Conservation (phyloP, 768 basidiomycete genomes). For the Lentinula boryana region DNA sequence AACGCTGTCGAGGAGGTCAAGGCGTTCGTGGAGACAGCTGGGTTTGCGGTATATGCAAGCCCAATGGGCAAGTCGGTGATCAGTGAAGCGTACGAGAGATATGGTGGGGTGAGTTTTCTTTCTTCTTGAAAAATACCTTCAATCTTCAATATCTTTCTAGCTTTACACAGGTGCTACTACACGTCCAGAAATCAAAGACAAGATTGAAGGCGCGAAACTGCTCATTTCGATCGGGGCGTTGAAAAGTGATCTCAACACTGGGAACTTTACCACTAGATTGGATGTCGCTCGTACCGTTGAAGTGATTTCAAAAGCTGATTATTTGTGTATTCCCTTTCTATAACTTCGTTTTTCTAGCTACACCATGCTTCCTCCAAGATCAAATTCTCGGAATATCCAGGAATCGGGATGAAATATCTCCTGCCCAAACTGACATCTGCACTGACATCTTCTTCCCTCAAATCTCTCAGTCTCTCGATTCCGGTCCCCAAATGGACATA, state of each 20-base stretch:
- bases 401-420: constrained; percentile 72
- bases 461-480: not conserved
- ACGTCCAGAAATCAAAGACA: constrained; percentile 57
- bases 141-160: constrained; percentile 25
- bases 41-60: constrained; percentile 66
- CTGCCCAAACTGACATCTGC: constrained; percentile 59
- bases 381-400: constrained; percentile 55
- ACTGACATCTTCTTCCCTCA: not conserved
- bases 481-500: not conserved
- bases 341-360: constrained; percentile 36
- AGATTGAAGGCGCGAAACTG: constrained; percentile 68
- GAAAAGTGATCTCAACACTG: constrained; percentile 82
- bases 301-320: constrained; percentile 25
- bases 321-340: not conserved
- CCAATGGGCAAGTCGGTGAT: constrained; percentile 81
- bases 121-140: not conserved
- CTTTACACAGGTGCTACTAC: constrained; percentile 73
- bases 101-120: constrained; percentile 62
- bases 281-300: constrained; percentile 55
- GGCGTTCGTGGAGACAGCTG: constrained; percentile 57
- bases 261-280: constrained; percentile 75
- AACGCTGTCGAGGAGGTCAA: constrained; percentile 55
- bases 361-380: constrained; percentile 71
- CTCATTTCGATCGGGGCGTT: constrained; percentile 68
- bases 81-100: constrained; percentile 63